These are phyloP conservation scores for Citrus sp. DNA, from an alignment of 345 rosid genomes.

Conservation along the genomic window DNA sequence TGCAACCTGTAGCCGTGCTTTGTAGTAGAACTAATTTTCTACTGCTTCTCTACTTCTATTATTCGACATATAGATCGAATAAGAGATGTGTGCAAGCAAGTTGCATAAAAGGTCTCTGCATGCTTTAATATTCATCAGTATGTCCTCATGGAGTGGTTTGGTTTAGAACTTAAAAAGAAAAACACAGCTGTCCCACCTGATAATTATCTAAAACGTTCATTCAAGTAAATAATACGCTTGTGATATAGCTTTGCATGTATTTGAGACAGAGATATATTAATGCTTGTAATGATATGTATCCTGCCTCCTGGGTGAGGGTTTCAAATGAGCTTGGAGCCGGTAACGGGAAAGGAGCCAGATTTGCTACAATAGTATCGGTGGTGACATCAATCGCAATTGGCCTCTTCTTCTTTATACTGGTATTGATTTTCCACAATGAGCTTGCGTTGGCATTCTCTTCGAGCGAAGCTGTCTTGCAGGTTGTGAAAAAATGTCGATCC, in stretches of 20 bases:
- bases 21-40: too few species aligned
- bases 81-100: neutral
- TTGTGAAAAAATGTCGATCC: slow-evolving; percentile 56
- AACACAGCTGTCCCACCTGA: too few species aligned
- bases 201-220: too few species aligned
- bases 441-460: slow-evolving; percentile 56
- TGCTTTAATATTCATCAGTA: too few species aligned
- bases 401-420: slow-evolving; percentile 44
- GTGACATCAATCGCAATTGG: slow-evolving; percentile 59
- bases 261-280: neutral
- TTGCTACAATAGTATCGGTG: slow-evolving; percentile 60
- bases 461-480: slow-evolving; percentile 48
- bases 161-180: too few species aligned
- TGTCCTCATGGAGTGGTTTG: neutral
- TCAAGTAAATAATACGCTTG: too few species aligned
- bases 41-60: neutral
- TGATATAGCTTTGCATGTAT: neutral
- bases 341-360: slow-evolving; percentile 76
- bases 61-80: slow-evolving; percentile 3
- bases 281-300: neutral
- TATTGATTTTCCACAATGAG: slow-evolving; percentile 39
- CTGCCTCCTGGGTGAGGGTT: slow-evolving; percentile 72
- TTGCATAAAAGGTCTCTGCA: slow-evolving; percentile 13
- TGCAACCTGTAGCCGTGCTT: neutral
- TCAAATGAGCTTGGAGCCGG: slow-evolving; percentile 94